These are phyloP conservation scores for Fraxinus greggii DNA, from an alignment of 305 asterid species.

Conservation along the genomic window DNA sequence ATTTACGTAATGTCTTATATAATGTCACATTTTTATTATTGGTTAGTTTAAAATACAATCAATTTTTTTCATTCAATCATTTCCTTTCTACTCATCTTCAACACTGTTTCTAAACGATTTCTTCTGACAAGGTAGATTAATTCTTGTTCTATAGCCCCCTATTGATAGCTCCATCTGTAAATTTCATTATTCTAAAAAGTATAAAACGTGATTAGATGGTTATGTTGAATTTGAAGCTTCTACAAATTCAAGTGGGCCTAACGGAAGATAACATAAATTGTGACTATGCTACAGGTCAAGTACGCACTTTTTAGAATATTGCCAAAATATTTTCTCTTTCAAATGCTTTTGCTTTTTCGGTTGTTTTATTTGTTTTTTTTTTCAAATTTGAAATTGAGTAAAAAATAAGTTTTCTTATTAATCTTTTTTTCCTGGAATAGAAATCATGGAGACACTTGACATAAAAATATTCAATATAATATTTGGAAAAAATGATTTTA, in stretches of 20 bases:
- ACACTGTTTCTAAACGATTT: too few species aligned
- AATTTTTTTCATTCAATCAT: too few species aligned
- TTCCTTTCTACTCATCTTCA: too few species aligned
- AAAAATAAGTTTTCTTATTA: neutral
- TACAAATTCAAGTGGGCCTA: neutral
- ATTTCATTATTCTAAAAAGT: too few species aligned
- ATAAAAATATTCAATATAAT: neutral
- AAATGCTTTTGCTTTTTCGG: neutral
- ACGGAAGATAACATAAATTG: neutral
- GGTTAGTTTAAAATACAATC: too few species aligned
- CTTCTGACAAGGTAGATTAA: too few species aligned
- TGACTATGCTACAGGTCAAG: neutral
- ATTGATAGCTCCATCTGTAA: neutral
- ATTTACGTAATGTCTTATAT: too few species aligned
- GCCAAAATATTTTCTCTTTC: neutral
- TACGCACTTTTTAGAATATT: neutral
- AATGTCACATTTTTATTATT: too few species aligned
- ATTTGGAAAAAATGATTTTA: neutral
- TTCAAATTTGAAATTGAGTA: neutral
- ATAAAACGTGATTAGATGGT: too few species aligned
- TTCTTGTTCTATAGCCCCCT: too few species aligned
- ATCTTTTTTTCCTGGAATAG: neutral
- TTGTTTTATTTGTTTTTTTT: too few species aligned
- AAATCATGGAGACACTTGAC: neutral
- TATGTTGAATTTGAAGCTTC: neutral